Conservation (phyloP, 2,329 filamentous ascomycete genomes). For the Trichothecium sympodiale region DNA sequence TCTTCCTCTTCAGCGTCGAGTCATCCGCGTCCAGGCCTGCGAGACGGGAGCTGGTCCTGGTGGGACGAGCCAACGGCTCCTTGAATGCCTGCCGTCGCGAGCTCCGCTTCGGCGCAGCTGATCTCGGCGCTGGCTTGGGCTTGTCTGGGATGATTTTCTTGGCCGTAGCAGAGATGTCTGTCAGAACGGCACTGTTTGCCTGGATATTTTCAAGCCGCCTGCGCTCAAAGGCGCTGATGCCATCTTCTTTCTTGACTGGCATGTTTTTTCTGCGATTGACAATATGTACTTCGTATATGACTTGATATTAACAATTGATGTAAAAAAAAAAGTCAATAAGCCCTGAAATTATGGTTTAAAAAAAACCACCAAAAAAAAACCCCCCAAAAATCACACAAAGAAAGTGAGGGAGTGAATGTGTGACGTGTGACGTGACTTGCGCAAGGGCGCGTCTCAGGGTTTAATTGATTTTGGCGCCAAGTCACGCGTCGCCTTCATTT, state of each 20-base stretch:
- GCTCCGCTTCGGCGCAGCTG: conserved; percentile 20
- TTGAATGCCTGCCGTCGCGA: conserved; percentile 12
- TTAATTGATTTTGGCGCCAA: conserved; percentile 8
- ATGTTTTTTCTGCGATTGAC: conserved; percentile 18
- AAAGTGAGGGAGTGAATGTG: conserved; percentile 4
- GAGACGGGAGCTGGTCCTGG: conserved; percentile 46
- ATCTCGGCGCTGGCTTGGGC: conserved; percentile 35
- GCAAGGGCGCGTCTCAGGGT: conserved; percentile 1
- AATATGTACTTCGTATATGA: neutral
- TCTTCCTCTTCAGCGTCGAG: conserved; percentile 36
- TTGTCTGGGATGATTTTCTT: conserved; percentile 54
- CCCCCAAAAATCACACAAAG: too few species aligned
- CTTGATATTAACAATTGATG: too few species aligned
- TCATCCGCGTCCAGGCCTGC: conserved; percentile 42
- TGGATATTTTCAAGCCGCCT: conserved; percentile 78
- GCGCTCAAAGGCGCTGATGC: conserved; percentile 75
- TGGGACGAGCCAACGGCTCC: conserved; percentile 37
- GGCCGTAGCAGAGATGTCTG: conserved; percentile 62
- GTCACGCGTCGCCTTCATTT: conserved; percentile 9
- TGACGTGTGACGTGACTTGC: conserved; percentile 3
- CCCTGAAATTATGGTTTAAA: too few species aligned
- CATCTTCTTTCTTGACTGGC: conserved; percentile 31
- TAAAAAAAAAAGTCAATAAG: conserved; percentile 1
- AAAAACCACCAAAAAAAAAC: too few species aligned
- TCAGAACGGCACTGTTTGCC: conserved; percentile 70